A percentile compares a stretch with the other conserved stretches of the same genome.
Evolutionary conservation across 2,329 filamentous ascomycete genomes (phyloP).

Genomic region (Xylariomycetidae sp.): DNA sequence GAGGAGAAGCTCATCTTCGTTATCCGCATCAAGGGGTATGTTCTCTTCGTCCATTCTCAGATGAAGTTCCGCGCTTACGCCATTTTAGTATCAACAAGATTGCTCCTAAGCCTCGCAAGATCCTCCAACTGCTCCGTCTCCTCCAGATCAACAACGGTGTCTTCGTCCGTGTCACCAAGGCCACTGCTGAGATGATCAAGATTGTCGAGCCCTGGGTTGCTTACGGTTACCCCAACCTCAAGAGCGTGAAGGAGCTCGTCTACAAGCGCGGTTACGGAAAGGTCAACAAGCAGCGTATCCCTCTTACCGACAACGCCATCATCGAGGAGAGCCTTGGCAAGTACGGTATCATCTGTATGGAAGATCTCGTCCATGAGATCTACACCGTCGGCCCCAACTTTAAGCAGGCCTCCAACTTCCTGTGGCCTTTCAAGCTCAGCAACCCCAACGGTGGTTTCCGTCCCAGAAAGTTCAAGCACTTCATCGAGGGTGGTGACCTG

Average conservation of each 20-base stretch:
- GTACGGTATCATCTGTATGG: constrained; percentile 98
- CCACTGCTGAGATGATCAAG: constrained; percentile 94
- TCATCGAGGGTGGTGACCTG: constrained; percentile 95
- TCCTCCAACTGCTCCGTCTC: constrained; percentile 97
- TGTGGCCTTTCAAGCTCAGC: constrained; percentile 99
- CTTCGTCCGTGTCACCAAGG: constrained; percentile 97
- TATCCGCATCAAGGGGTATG: constrained; percentile 95
- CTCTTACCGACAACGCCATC: constrained; percentile 95
- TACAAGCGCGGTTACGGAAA: constrained; percentile 99
- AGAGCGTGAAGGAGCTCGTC: constrained; percentile 97
- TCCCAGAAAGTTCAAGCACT: constrained; percentile 97
- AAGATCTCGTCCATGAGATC: constrained; percentile 99
- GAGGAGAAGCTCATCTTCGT: constrained; percentile 97
- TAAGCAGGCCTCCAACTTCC: constrained; percentile 99
- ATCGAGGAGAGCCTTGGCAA: constrained; percentile 96
- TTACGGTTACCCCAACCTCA: constrained; percentile 99
- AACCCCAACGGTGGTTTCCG: constrained; percentile 98
- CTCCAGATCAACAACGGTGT: constrained; percentile 99
- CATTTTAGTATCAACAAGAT: constrained; percentile 98
- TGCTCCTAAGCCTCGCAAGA: constrained; percentile 99
- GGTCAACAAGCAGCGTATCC: constrained; percentile 95
- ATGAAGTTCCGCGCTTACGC: constrained; percentile 12
- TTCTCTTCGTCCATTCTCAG: constrained; percentile 6
- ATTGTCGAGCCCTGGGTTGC: constrained; percentile 98
- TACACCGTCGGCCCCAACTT: constrained; percentile 98